These are phyloP conservation scores for Triangularia setosa DNA, from an alignment of 2,329 filamentous ascomycete genomes.

Conservation along the genomic window DNA sequence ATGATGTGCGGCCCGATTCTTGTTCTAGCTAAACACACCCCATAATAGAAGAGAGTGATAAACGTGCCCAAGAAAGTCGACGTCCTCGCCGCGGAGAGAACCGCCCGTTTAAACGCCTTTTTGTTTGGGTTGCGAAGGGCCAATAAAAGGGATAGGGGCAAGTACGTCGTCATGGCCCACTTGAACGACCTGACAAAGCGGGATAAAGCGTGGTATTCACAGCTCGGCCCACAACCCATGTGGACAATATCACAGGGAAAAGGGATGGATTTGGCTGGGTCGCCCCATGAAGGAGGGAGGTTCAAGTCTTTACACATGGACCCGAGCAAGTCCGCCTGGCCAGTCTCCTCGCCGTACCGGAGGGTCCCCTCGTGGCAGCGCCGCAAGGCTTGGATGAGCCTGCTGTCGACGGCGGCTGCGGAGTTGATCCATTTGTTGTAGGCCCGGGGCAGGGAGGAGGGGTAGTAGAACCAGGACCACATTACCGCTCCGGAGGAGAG, in stretches of 20 bases:
- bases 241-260: conserved; percentile 83
- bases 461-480: conserved; percentile 84
- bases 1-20: conserved; percentile 67
- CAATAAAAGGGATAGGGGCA: conserved; percentile 68
- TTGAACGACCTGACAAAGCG: conserved; percentile 67
- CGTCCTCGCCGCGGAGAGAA: conserved; percentile 62
- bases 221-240: conserved; percentile 69
- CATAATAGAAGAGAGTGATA: conserved; percentile 78
- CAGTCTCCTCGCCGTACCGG: conserved; percentile 69
- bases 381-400: conserved; percentile 70
- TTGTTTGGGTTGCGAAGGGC: conserved; percentile 48
- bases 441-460: conserved; percentile 63
- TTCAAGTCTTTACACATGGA: conserved; percentile 69
- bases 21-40: conserved; percentile 73
- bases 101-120: conserved; percentile 44
- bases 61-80: conserved; percentile 76
- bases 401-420: conserved; percentile 69
- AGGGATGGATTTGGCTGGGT: conserved; percentile 64
- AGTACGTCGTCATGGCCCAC: conserved; percentile 72
- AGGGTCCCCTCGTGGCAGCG: conserved; percentile 60
- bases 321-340: conserved; percentile 62
- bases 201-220: conserved; percentile 68
- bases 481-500: conserved; percentile 71
- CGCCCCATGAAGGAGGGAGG: conserved; percentile 67
- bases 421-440: conserved; percentile 82